phyloP scores from a whole-genome alignment of 768 basidiomycete genomes.

The Austroboletus festivus region DNA sequence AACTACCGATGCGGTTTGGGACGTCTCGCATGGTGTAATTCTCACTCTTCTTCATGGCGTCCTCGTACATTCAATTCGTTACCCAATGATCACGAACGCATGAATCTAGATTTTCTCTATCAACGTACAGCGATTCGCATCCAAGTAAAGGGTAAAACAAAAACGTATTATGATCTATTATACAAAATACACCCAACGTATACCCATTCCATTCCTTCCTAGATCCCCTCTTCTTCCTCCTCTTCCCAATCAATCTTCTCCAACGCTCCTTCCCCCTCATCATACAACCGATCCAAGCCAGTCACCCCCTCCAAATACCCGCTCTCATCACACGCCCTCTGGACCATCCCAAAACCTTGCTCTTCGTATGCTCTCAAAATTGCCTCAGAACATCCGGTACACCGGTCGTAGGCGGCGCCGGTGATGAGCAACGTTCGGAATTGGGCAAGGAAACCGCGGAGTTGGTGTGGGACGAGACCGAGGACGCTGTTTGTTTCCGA shows the following conservation, averaged over 20 bases:
- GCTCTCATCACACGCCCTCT: slow-evolving; percentile 78
- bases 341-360: slow-evolving; percentile 77
- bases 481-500: slow-evolving; percentile 51
- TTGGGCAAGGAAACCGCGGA: slow-evolving; percentile 85
- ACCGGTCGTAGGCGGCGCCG: slow-evolving; percentile 81
- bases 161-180: too few species aligned
- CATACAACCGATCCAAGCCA: slow-evolving; percentile 73
- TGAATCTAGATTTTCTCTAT: too few species aligned
- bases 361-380: slow-evolving; percentile 80
- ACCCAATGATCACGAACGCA: too few species aligned
- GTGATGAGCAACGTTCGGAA: slow-evolving; percentile 83
- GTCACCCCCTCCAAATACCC: slow-evolving; percentile 73
- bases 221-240: slow-evolving; percentile 32
- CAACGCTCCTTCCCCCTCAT: slow-evolving; percentile 68
- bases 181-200: too few species aligned
- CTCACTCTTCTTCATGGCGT: too few species aligned
- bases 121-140: too few species aligned
- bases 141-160: too few species aligned
- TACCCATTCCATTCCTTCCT: neutral
- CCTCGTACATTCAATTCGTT: too few species aligned
- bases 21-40: too few species aligned
- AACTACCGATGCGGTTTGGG: too few species aligned
- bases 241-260: slow-evolving; percentile 80
- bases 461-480: slow-evolving; percentile 89
- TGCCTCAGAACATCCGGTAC: slow-evolving; percentile 86